Conservation (phyloP, 2,329 filamentous ascomycete genomes). For the Botrytis deweyae region DNA sequence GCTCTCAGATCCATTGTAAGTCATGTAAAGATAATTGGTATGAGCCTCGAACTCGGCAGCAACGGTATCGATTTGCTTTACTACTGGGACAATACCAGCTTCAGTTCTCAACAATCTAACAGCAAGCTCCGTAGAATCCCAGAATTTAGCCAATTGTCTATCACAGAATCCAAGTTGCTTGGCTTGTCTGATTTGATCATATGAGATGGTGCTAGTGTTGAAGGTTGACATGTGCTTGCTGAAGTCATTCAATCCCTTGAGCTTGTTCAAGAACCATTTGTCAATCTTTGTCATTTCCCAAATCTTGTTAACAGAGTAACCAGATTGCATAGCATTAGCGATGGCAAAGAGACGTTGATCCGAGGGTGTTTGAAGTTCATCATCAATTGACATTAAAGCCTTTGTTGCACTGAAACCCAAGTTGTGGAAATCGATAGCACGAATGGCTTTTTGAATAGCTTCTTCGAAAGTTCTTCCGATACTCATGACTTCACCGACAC, state of each 20-base stretch:
- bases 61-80: constrained; percentile 98
- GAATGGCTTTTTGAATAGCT: constrained; percentile 98
- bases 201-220: constrained; percentile 68
- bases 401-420: constrained; percentile 92
- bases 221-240: constrained; percentile 17
- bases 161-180: constrained; percentile 99
- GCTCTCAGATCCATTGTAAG: constrained; percentile 93
- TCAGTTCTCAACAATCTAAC: constrained; percentile 81
- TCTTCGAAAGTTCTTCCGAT: constrained; percentile 98
- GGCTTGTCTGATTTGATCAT: constrained; percentile 82
- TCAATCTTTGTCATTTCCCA: constrained; percentile 98
- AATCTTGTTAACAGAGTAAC: constrained; percentile 91
- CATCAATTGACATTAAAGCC: constrained; percentile 82
- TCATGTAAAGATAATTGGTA: constrained; percentile 92
- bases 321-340: constrained; percentile 95
- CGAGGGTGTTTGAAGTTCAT: constrained; percentile 85
- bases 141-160: constrained; percentile 84
- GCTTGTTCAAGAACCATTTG: constrained; percentile 99
- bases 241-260: constrained; percentile 93
- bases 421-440: constrained; percentile 90
- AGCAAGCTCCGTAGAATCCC: constrained; percentile 83
- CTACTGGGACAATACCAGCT: constrained; percentile 90
- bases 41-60: constrained; percentile 94
- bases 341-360: constrained; percentile 97
- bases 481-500: constrained; percentile 98